Base-by-base conservation (phyloP, 2,329 filamentous ascomycete genomes). In the Hypoxylon sp. region DNA sequence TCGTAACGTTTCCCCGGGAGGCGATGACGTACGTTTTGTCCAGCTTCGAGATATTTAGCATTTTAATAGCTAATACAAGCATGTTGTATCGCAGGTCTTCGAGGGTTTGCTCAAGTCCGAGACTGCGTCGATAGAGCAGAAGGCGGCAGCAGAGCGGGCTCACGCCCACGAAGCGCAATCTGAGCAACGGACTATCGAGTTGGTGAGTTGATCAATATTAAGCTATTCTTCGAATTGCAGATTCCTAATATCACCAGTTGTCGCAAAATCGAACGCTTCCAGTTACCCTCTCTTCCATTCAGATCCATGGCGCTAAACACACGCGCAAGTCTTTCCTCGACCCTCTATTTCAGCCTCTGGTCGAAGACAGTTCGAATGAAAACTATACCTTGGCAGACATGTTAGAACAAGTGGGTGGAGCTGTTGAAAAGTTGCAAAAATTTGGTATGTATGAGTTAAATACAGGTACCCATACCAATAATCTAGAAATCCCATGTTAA, bases 241-340 rank as follows among this genome's bases (percentile, higher is more conserved):
- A 22, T 3, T 19, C 3, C 39, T 44, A 10, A 44, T 55, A 5
- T 44, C 24, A 19, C 22, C 70, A 94, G 92, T 87, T 97, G 76
- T 87, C 90, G 73, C 88, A 92, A 81, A 97, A 98, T 80, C 91
- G 92, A 72, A 93, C 93, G 47, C 88, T 96, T 64, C 95, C 96
- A 44, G 93, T 96, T 75, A 93, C 94, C 13, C 91, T 99, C 78
- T 93, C 93, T 74, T 92, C 93, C 48, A 88, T 99, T 77, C 90
- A 92, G 74, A 86, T 99, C 67, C 88, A 97, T 69, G 92, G 94
- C 77, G 94, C 93, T 48, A 87, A 87, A 67, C 90, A 96, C 78
- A 97, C 95, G n/a, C 89, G 96, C 71, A 88, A 88, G 74, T 86
- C 87, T 70, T 98, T 99, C 80, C 89, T 99, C 60, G 88, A 97